These are phyloP conservation scores for Breviolum minutum DNA, from an alignment of 73 alveolate genomes.

Conservation along the genomic window DNA sequence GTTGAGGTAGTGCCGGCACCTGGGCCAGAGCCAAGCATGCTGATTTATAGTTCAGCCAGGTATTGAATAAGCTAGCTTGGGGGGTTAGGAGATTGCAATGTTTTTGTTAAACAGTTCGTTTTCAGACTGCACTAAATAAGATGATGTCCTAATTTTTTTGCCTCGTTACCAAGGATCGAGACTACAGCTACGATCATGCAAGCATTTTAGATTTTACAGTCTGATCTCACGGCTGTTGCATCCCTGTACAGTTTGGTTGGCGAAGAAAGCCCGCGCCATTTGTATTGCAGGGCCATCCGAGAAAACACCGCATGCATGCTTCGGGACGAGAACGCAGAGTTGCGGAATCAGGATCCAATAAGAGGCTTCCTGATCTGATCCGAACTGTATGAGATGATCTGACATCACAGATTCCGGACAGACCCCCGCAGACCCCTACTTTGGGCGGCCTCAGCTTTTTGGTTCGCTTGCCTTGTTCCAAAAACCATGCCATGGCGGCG, in stretches of 20 bases:
- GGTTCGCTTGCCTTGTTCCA: too few relatives aligned
- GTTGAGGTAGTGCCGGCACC: slow-evolving; percentile 81
- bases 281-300: slow-evolving; percentile 11
- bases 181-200: slow-evolving; percentile 73
- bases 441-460: too few relatives aligned
- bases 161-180: slow-evolving; percentile 7
- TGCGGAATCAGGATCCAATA: not conserved
- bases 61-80: not conserved
- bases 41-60: not conserved
- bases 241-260: not conserved
- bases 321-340: not conserved
- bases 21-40: not conserved
- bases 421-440: too few relatives aligned
- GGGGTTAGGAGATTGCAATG: not conserved
- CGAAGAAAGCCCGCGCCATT: not conserved
- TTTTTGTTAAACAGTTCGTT: too few relatives aligned
- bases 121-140: too few relatives aligned
- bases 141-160: not conserved
- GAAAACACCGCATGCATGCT: not conserved
- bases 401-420: too few relatives aligned
- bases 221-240: not conserved
- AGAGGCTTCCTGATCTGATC: not conserved
- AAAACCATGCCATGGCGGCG: too few relatives aligned
- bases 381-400: not conserved
- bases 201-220: slow-evolving; percentile 78